Base-by-base conservation (phyloP, 148 eudicot species). In the Nepenthes mirabilis region DNA sequence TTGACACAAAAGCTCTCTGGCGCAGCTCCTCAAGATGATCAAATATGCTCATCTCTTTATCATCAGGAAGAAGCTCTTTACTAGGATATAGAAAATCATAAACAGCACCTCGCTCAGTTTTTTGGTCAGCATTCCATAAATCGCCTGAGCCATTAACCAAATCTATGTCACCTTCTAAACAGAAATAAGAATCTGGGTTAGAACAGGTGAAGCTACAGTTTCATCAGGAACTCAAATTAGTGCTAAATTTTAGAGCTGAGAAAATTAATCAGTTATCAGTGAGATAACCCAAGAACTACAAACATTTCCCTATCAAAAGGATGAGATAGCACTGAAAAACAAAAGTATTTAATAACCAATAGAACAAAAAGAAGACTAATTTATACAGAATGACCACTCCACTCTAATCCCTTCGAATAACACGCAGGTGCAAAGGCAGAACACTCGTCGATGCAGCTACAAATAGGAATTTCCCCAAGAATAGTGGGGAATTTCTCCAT, bases 21-120 rank as follows among this genome's bases (percentile, higher is more conserved):
- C 99, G 87, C 61, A 93, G 72, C 79, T 93, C 96, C 72, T 93
- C 99, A 5, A 93, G 73, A 71, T 93, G 99, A 83, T 93, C 99
- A 59, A 69, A 93, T 70, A 93, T 70, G 63, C 72, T 88, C 99
- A 93, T 93, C 80, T 93, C 99, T 74, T 77, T 79, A 65, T 93
- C 99, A 80, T 88, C 99, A 33, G 99, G 96, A 57, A 93, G 91
- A 37, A 86, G 83, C 75, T 93, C 96, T 75, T 88, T 93, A 73
- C 66, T 74, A 32, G 99, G 96, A 73, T 93, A 93, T 56, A 93
- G 86, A 72, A 93, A 75, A 62, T 88, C 80, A 82, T 88, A 88
- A n/a, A 93, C 43, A 34, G 78, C 70, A 70, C 80, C 72, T 62
- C 76, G 79, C 65, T 60, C 80, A 49, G 48, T 62, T 33, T 67